Conservation (phyloP, 148 eudicot genomes). For the Vaccinium macrocarpon region DNA sequence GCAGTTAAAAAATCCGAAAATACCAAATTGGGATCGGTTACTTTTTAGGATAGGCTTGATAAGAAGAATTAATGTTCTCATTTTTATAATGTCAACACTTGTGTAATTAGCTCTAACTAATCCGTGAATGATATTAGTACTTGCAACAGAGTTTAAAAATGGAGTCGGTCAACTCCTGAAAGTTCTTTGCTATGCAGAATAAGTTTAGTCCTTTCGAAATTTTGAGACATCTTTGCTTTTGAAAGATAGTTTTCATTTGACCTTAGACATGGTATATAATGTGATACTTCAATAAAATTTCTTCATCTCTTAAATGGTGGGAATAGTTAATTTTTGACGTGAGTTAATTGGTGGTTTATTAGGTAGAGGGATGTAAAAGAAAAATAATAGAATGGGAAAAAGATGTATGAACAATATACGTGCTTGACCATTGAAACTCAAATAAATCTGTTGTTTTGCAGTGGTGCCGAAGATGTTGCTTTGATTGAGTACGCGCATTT, state of each 20-base stretch:
- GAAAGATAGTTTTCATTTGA: not conserved
- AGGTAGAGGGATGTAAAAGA: not conserved
- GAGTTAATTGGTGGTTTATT: not conserved
- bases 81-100: too few relatives aligned
- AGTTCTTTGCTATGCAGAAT: not conserved
- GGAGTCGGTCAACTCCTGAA: not conserved
- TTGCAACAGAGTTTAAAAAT: not conserved
- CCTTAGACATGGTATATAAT: not conserved
- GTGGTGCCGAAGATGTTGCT: constrained; percentile 24
- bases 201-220: not conserved
- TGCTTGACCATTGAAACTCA: not conserved
- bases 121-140: not conserved
- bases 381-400: not conserved
- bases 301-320: not conserved
- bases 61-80: too few relatives aligned
- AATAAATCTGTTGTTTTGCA: constrained; percentile 1
- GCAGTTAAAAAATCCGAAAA: too few relatives aligned
- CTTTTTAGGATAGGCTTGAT: not conserved
- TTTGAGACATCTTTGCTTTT: not conserved
- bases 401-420: not conserved
- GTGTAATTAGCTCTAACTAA: not conserved
- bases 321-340: not conserved
- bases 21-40: not conserved
- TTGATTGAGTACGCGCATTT: constrained; percentile 17
- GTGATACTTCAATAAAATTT: not conserved